These are phyloP conservation scores for Dovyalis caffra DNA, from an alignment of 345 rosid species.

Conservation along the genomic window DNA sequence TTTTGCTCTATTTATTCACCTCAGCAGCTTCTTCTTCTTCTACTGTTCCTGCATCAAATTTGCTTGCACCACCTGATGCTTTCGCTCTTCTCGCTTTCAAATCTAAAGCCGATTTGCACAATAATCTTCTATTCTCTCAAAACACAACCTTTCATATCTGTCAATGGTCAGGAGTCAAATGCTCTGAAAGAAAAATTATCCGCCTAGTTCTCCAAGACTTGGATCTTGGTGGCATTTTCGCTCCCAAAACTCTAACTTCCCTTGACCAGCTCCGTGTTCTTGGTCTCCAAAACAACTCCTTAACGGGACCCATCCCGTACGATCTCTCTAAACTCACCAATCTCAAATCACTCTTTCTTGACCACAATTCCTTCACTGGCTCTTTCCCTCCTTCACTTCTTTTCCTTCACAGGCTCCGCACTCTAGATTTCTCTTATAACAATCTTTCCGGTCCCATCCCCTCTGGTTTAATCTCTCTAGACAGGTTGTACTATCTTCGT, in stretches of 20 bases:
- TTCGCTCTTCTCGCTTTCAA: slow-evolving; percentile 63
- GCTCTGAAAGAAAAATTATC: slow-evolving; percentile 48
- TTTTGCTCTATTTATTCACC: not conserved
- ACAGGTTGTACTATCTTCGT: slow-evolving; percentile 53
- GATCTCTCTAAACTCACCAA: slow-evolving; percentile 66
- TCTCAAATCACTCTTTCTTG: slow-evolving; percentile 72
- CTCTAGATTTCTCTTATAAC: slow-evolving; percentile 66
- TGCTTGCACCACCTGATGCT: slow-evolving; percentile 44
- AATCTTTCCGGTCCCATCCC: slow-evolving; percentile 64
- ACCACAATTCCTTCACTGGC: slow-evolving; percentile 66
- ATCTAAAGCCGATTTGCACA: slow-evolving; percentile 61
- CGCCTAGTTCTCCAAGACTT: slow-evolving; percentile 58
- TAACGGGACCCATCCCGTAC: slow-evolving; percentile 63
- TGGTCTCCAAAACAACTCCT: slow-evolving; percentile 77
- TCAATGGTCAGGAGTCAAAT: slow-evolving; percentile 71
- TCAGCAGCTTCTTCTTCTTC: not conserved
- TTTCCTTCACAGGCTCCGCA: slow-evolving; percentile 57
- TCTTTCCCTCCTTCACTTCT: slow-evolving; percentile 62
- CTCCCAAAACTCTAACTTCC: slow-evolving; percentile 49
- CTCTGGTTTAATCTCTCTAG: slow-evolving; percentile 31
- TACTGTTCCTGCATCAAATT: not conserved
- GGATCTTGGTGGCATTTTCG: slow-evolving; percentile 60
- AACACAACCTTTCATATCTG: slow-evolving; percentile 45
- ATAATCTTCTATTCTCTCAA: slow-evolving; percentile 35
- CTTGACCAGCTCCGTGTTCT: slow-evolving; percentile 91